Conservation (phyloP, 257 asterid species). For the Solanum chiquidenum region DNA sequence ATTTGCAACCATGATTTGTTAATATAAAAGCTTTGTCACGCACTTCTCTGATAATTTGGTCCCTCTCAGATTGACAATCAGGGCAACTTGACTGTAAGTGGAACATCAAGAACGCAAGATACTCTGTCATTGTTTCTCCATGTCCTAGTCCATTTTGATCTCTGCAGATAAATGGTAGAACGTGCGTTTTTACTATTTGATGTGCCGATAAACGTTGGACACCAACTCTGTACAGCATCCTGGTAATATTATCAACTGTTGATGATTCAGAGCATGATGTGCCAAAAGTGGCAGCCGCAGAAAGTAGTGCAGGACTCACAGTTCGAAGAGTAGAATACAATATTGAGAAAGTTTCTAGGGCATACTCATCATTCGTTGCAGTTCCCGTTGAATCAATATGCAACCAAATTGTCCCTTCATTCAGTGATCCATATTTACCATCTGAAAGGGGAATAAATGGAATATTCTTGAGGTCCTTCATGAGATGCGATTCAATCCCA, state of each 20-base stretch:
- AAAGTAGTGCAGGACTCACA: conserved; percentile 62
- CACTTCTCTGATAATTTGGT: conserved; percentile 41
- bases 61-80: conserved; percentile 52
- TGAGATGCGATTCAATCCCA: conserved; percentile 41
- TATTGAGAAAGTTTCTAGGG: conserved; percentile 49
- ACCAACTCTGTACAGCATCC: conserved; percentile 75
- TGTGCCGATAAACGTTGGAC: conserved; percentile 83
- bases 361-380: conserved; percentile 37
- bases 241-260: conserved; percentile 42
- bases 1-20: conserved; percentile 70
- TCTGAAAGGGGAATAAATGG: conserved; percentile 82
- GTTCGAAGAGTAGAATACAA: conserved; percentile 57
- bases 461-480: conserved; percentile 38
- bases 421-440: conserved; percentile 62
- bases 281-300: conserved; percentile 41
- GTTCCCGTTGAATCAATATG: conserved; percentile 35
- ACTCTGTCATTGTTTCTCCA: conserved; percentile 63
- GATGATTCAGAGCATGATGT: conserved; percentile 31
- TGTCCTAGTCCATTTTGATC: conserved; percentile 25
- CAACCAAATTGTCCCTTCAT: conserved; percentile 75
- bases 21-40: conserved; percentile 46
- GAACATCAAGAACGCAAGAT: conserved; percentile 75
- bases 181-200: conserved; percentile 71
- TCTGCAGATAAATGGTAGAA: conserved; percentile 61
- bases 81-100: conserved; percentile 75